phyloP scores from a whole-genome alignment of 208 protist genomes.

The Blastocrithidia nonstop region DNA sequence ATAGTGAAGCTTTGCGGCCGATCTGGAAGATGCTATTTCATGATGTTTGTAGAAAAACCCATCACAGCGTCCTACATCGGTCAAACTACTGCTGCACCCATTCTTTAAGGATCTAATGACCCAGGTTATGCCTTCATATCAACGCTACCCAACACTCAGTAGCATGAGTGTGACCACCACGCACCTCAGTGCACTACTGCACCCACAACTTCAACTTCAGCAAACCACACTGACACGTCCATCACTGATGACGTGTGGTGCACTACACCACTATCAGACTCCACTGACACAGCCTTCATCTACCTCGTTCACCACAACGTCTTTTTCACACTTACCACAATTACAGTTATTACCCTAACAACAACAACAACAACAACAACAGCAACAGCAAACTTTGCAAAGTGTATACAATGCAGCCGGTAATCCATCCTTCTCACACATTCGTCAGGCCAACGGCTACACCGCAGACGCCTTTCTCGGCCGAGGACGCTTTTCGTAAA shows the following conservation, averaged over 20 bases:
- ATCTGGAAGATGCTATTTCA: conserved; percentile 36
- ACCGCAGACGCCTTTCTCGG: conserved; percentile 28
- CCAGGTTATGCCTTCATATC: not conserved
- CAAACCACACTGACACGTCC: too few relatives aligned
- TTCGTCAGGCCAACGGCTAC: conserved; percentile 29
- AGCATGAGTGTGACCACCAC: too few relatives aligned
- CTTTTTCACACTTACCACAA: conserved; percentile 10
- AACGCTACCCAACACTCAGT: conserved; percentile 7
- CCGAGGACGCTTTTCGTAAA: conserved; percentile 31
- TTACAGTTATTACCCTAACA: conserved; percentile 8
- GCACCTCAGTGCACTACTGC: too few relatives aligned
- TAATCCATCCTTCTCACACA: conserved; percentile 4
- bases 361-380: conserved; percentile 5
- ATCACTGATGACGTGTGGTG: too few relatives aligned
- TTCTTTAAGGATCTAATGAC: conserved; percentile 24
- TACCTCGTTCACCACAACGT: conserved; percentile 8
- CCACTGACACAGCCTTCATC: too few relatives aligned
- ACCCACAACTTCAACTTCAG: too few relatives aligned
- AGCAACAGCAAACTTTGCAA: too few relatives aligned
- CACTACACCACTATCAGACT: too few relatives aligned
- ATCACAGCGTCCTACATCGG: conserved; percentile 24
- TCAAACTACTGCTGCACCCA: conserved; percentile 29
- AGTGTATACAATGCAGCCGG: conserved; percentile 9
- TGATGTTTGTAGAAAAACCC: conserved; percentile 42
- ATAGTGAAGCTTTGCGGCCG: conserved; percentile 23